Conservation (phyloP, 345 rosid species). For the Ceriops tagal region DNA sequence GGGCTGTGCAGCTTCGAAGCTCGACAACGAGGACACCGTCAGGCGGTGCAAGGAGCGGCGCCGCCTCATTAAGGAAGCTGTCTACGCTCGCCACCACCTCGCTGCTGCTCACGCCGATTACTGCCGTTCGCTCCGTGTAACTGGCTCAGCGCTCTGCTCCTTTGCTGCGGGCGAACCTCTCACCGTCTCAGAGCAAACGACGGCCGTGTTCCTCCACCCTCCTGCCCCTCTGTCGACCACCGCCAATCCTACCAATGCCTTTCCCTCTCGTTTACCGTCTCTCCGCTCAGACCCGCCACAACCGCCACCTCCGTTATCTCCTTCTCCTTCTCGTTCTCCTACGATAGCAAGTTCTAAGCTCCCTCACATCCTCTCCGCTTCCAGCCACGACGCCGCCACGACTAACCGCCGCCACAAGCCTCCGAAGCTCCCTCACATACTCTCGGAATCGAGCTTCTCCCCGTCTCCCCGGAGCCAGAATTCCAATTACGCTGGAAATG, state of each 20-base stretch:
- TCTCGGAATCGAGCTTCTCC: slow-evolving; percentile 76
- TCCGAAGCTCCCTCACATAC: slow-evolving; percentile 75
- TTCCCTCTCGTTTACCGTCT: slow-evolving; percentile 39
- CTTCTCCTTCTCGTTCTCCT: slow-evolving; percentile 40
- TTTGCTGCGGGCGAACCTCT: slow-evolving; percentile 80
- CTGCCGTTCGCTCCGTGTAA: slow-evolving; percentile 76
- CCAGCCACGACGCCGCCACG: slow-evolving; percentile 20
- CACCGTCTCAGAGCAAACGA: slow-evolving; percentile 76
- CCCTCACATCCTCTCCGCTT: slow-evolving; percentile 48
- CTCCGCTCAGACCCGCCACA: slow-evolving; percentile 32
- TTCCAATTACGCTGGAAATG: slow-evolving; percentile 43
- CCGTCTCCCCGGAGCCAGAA: slow-evolving; percentile 61
- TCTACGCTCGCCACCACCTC: slow-evolving; percentile 72
- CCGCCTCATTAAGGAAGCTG: slow-evolving; percentile 89
- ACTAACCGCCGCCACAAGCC: slow-evolving; percentile 29
- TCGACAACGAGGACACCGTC: slow-evolving; percentile 90
- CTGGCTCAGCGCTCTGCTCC: slow-evolving; percentile 79
- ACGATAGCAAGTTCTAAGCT: slow-evolving; percentile 48
- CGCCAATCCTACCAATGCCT: slow-evolving; percentile 17
- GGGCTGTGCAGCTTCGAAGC: slow-evolving; percentile 95
- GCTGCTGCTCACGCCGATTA: slow-evolving; percentile 96
- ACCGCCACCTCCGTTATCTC: slow-evolving; percentile 32
- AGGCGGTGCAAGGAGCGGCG: slow-evolving; percentile 95
- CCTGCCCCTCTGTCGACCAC: slow-evolving; percentile 13
- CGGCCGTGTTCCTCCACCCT: slow-evolving; percentile 55